Evolutionary conservation across 495 filamentous ascomycete species (phyloP).

Genomic region (Hypoxylon lienhwacheense): DNA sequence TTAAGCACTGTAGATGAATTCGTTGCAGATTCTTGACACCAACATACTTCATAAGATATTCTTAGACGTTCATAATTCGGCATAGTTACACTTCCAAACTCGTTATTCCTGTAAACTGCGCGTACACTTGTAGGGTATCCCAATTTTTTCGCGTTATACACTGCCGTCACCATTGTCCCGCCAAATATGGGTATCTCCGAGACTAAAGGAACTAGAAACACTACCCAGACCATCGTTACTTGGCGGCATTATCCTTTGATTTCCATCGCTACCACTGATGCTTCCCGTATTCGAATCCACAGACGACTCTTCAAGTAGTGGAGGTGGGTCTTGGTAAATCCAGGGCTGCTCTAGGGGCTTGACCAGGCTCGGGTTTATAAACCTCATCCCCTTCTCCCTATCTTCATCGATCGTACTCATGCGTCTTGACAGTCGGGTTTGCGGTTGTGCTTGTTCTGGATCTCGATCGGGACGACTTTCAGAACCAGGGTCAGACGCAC

Average conservation of each 20-base stretch:
- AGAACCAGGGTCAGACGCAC: slow-evolving; percentile 28
- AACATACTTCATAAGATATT: too few relatives aligned
- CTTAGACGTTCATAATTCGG: not conserved
- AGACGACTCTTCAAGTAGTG: slow-evolving; percentile 32
- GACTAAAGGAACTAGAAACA: slow-evolving; percentile 51
- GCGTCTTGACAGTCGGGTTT: slow-evolving; percentile 41
- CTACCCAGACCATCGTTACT: slow-evolving; percentile 22
- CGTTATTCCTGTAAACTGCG: slow-evolving; percentile 1
- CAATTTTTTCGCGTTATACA: slow-evolving; percentile 31
- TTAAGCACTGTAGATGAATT: too few relatives aligned
- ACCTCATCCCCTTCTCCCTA: slow-evolving; percentile 64
- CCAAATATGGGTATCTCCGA: slow-evolving; percentile 62
- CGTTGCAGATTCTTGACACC: too few relatives aligned
- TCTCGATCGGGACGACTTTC: slow-evolving; percentile 55
- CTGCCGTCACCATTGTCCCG: slow-evolving; percentile 45
- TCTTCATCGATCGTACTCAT: slow-evolving; percentile 65
- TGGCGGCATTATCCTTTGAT: slow-evolving; percentile 1
- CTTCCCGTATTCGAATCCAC: slow-evolving; percentile 18
- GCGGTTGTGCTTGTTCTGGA: slow-evolving; percentile 37
- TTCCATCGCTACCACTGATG: slow-evolving; percentile 15
- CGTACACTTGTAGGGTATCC: slow-evolving; percentile 11
- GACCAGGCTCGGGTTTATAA: slow-evolving; percentile 75
- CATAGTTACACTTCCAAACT: slow-evolving; percentile 14
- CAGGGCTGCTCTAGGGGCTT: slow-evolving; percentile 58
- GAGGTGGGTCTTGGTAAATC: slow-evolving; percentile 55